These are phyloP conservation scores for Salix brachista DNA, from an alignment of 345 rosid species.

Conservation along the genomic window DNA sequence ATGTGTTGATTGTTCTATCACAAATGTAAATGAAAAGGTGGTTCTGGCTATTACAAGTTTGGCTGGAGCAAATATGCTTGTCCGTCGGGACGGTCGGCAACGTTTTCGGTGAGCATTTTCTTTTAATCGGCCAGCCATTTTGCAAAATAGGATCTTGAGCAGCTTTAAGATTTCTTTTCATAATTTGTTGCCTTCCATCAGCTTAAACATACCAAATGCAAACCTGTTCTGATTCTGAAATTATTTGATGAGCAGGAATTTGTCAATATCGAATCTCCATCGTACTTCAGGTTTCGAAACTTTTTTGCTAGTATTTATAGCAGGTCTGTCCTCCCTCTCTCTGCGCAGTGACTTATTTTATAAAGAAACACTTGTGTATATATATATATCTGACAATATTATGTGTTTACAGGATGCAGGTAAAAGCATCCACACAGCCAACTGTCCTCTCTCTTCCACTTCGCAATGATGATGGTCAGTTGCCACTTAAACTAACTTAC, in stretches of 20 bases:
- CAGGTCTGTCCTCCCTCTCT: conserved; percentile 42
- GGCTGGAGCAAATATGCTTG: conserved; percentile 78
- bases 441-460: conserved; percentile 73
- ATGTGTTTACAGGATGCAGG: conserved; percentile 70
- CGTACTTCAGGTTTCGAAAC: conserved; percentile 64
- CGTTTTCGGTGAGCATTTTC: conserved; percentile 61
- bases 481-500: not conserved
- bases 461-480: conserved; percentile 81
- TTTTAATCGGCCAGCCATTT: too few species aligned
- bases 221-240: not conserved
- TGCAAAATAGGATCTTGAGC: too few species aligned
- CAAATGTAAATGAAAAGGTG: conserved; percentile 41
- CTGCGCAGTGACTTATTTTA: not conserved
- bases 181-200: too few species aligned
- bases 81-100: conserved; percentile 76
- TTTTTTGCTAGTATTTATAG: conserved; percentile 64
- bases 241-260: conserved; percentile 60
- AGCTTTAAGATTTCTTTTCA: too few species aligned
- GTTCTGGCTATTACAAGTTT: conserved; percentile 89
- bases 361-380: too few species aligned
- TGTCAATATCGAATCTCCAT: conserved; percentile 82
- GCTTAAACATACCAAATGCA: too few species aligned
- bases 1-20: not conserved
- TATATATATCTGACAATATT: not conserved
- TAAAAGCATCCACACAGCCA: conserved; percentile 63